phyloP scores from a whole-genome alignment of 106 monocot species.

The Apostasia ramifera region DNA sequence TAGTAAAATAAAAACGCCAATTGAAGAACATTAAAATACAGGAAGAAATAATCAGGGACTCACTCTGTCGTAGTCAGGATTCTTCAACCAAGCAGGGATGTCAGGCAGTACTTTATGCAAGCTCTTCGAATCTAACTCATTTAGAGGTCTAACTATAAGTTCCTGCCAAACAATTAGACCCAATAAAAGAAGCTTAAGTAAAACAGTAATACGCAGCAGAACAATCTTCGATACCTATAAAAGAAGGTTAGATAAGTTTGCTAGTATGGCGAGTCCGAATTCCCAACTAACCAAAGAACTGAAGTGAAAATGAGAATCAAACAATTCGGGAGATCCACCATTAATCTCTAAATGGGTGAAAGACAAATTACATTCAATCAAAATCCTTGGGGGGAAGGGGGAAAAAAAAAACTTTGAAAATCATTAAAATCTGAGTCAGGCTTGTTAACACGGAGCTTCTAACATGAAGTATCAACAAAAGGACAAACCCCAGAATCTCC shows the following conservation, averaged over 20 bases:
- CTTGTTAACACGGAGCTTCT: background rate
- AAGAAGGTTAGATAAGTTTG: too few relatives aligned
- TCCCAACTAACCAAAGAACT: too few relatives aligned
- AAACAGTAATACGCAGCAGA: too few relatives aligned
- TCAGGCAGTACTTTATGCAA: slow-evolving; percentile 45
- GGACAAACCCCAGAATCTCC: background rate
- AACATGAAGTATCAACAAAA: background rate
- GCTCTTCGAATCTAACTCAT: slow-evolving; percentile 49
- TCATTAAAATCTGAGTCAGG: background rate
- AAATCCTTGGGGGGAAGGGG: too few relatives aligned
- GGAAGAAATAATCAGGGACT: slow-evolving; percentile 8
- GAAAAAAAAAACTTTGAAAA: background rate
- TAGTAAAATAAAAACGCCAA: background rate
- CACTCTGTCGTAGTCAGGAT: slow-evolving; percentile 82
- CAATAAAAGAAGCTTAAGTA: background rate
- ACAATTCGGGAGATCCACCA: too few relatives aligned
- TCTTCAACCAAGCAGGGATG: slow-evolving; percentile 74
- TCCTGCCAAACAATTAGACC: slow-evolving; percentile 35
- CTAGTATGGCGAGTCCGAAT: too few relatives aligned
- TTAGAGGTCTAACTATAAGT: slow-evolving; percentile 38
- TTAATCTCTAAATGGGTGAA: too few relatives aligned
- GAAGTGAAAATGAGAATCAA: too few relatives aligned
- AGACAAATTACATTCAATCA: too few relatives aligned
- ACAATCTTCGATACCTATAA: too few relatives aligned
- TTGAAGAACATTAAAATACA: too few relatives aligned